Percentiles rank a stretch among this genome's conserved stretches.
These are phyloP conservation scores for Hygrocybe punicea DNA, from an alignment of 768 basidiomycete species.

Conservation along the genomic window DNA sequence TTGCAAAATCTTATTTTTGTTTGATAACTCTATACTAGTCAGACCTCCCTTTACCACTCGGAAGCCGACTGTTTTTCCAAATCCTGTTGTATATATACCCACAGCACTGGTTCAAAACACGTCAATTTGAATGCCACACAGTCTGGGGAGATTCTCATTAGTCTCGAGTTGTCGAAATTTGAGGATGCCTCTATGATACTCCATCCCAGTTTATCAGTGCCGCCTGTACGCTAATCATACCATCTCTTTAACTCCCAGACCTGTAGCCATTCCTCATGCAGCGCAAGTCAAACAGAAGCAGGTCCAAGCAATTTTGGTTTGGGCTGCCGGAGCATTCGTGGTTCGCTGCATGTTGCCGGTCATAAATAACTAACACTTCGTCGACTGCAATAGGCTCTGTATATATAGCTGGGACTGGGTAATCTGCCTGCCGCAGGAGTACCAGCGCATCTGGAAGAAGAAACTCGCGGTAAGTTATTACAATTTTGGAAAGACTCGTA, in stretches of 20 bases:
- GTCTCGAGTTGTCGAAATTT: too few relatives aligned
- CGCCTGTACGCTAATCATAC: background rate
- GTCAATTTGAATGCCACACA: too few relatives aligned
- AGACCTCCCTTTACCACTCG: too few relatives aligned
- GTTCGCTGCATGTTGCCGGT: background rate
- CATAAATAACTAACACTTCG: conserved; percentile 5
- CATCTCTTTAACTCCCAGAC: conserved; percentile 5
- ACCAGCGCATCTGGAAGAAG: conserved; percentile 24
- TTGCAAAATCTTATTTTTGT: too few relatives aligned
- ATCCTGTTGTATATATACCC: too few relatives aligned
- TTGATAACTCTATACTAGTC: too few relatives aligned
- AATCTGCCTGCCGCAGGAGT: conserved; percentile 25
- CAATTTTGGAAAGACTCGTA: background rate
- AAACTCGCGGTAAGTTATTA: conserved; percentile 17
- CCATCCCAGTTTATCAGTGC: too few relatives aligned
- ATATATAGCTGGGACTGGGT: conserved; percentile 29
- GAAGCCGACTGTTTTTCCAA: too few relatives aligned
- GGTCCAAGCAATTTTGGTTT: conserved; percentile 22
- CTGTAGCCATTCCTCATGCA: conserved; percentile 14
- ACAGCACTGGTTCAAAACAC: too few relatives aligned
- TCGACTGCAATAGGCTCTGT: conserved; percentile 19
- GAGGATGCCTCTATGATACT: too few relatives aligned
- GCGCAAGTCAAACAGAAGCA: conserved; percentile 18
- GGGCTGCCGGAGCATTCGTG: conserved; percentile 26
- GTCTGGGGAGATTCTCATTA: too few relatives aligned